A percentile compares a stretch with the other conserved stretches of the same genome.
Conservation (phyloP, 495 filamentous ascomycete genomes). For the Aspergillus haitiensis region DNA sequence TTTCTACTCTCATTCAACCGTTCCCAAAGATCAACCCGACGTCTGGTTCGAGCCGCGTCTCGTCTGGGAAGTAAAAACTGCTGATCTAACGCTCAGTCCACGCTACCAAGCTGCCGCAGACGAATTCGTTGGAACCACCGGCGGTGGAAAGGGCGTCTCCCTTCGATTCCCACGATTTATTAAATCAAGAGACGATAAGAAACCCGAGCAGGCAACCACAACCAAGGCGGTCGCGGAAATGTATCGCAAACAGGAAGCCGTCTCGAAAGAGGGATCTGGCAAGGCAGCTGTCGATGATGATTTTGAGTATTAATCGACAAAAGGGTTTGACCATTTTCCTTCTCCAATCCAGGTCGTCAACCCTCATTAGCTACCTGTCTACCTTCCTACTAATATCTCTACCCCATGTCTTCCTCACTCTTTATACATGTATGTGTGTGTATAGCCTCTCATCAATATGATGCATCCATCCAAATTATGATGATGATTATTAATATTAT, state of each 20-base stretch:
- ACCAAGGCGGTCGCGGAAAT: conserved; percentile 87
- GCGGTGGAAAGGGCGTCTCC: conserved; percentile 79
- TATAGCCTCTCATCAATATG: no score
- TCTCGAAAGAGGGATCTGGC: conserved; percentile 60
- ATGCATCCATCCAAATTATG: no score
- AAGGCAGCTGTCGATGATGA: conserved; percentile 92
- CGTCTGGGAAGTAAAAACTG: conserved; percentile 98
- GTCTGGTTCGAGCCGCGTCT: conserved; percentile 95
- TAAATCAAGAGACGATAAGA: conserved; percentile 88
- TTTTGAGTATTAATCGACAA: conserved; percentile 90
- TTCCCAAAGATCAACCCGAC: conserved; percentile 89
- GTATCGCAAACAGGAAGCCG: conserved; percentile 92
- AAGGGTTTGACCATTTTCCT: neutral
- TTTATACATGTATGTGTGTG: no score
- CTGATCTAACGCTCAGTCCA: conserved; percentile 89
- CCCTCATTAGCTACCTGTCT: neutral
- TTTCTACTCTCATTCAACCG: conserved; percentile 83
- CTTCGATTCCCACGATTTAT: conserved; percentile 91
- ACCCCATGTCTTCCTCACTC: neutral
- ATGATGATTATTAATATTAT: no score
- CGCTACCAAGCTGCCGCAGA: conserved; percentile 81
- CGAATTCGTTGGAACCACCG: conserved; percentile 53
- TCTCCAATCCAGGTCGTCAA: neutral
- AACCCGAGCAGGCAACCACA: conserved; percentile 84
- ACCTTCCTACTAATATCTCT: conserved; percentile 9